A percentile compares a stretch with the other conserved stretches of the same genome.
phyloP scores from a whole-genome alignment of 805 yeast genomes.

The Saturnispora serradocipensis region DNA sequence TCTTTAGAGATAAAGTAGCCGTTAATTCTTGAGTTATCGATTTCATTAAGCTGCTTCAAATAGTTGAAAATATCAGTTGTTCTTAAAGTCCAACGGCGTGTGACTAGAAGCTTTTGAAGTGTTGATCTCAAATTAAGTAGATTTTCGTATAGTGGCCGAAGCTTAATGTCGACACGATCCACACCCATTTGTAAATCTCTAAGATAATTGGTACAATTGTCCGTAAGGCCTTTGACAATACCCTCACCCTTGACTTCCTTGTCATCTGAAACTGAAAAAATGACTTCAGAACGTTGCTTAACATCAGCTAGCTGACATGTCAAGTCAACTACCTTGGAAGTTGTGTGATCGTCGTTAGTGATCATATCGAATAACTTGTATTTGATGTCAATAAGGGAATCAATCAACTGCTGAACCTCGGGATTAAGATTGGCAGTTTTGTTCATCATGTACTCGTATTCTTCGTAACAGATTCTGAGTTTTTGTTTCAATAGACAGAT shows the following conservation, averaged over 20 bases:
- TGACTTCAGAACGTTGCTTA: constrained; percentile 18
- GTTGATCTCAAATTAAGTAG: constrained; percentile 59
- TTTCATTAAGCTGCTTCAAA: constrained; percentile 61
- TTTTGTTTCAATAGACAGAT: constrained; percentile 51
- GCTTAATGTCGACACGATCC: constrained; percentile 37
- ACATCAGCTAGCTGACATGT: constrained; percentile 17
- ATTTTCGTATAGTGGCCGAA: constrained; percentile 52
- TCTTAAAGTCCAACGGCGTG: constrained; percentile 95
- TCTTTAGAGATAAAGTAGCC: constrained; percentile 41
- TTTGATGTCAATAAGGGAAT: constrained; percentile 53
- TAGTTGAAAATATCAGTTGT: constrained; percentile 87
- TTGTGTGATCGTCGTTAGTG: constrained; percentile 32
- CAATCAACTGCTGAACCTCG: constrained; percentile 42
- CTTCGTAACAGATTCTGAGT: constrained; percentile 50
- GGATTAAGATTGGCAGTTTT: constrained; percentile 46
- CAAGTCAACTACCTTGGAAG: constrained; percentile 12
- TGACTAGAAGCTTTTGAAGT: constrained; percentile 74
- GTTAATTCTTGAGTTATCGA: constrained; percentile 63
- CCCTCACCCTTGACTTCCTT: constrained; percentile 29
- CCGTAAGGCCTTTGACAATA: constrained; percentile 65
- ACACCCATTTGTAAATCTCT: constrained; percentile 52
- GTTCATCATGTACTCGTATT: constrained; percentile 47
- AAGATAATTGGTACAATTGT: constrained; percentile 71
- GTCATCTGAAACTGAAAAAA: constrained; percentile 11
- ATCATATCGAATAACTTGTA: constrained; percentile 46